Conservation (phyloP, 2,329 filamentous ascomycete species). For the Chrysoporthe austroafricana region DNA sequence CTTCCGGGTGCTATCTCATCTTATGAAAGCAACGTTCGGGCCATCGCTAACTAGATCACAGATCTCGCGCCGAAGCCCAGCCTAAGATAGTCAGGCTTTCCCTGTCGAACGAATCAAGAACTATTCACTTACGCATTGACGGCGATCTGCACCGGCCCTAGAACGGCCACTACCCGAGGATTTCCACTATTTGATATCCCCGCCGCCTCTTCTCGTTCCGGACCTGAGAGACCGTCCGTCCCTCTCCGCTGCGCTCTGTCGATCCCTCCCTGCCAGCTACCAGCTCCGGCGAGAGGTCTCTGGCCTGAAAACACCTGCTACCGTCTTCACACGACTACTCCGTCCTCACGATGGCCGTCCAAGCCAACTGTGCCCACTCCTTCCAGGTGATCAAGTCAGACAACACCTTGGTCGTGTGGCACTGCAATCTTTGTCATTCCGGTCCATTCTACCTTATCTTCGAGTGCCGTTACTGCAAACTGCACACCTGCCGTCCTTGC, state of each 20-base stretch:
- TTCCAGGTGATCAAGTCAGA: conserved; percentile 71
- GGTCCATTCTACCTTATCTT: conserved; percentile 71
- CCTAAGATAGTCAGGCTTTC: conserved; percentile 20
- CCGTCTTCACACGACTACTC: conserved; percentile 29
- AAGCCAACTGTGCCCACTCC: conserved; percentile 61
- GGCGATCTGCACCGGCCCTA: conserved; percentile 20
- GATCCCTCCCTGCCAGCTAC: conserved; percentile 15
- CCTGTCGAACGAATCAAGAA: conserved; percentile 14
- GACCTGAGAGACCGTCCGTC: conserved; percentile 7
- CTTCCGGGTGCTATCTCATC: not conserved
- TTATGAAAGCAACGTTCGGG: not conserved
- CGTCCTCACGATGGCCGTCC: conserved; percentile 52
- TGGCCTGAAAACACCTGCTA: conserved; percentile 6
- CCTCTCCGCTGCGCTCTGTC: conserved; percentile 13
- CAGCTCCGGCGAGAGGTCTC: conserved; percentile 13
- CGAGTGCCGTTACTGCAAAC: conserved; percentile 70
- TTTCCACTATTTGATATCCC: conserved; percentile 19
- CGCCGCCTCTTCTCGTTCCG: conserved; percentile 15
- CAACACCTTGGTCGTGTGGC: conserved; percentile 67
- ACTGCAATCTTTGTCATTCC: conserved; percentile 65
- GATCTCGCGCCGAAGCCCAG: not conserved
- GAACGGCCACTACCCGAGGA: conserved; percentile 17
- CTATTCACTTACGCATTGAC: conserved; percentile 1
- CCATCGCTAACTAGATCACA: not conserved
- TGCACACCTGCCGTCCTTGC: conserved; percentile 66